phyloP scores from a whole-genome alignment of 2,329 filamentous ascomycete genomes.

The Tolypocladium endophyticum region DNA sequence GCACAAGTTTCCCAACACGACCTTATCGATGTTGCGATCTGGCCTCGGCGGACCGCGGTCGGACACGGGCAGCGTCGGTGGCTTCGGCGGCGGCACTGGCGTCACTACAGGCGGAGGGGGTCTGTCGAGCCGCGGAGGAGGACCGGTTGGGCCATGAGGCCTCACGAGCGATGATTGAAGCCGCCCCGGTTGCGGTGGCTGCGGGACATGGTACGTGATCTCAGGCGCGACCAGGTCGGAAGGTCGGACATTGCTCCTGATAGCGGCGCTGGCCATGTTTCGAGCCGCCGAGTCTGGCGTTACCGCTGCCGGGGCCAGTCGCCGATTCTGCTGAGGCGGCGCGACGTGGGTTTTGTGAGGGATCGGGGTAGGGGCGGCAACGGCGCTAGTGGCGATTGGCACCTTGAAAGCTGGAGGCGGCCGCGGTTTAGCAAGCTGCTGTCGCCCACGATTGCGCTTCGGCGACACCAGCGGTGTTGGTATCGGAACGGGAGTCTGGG shows the following conservation, averaged over 20 bases:
- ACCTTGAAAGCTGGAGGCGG: background rate
- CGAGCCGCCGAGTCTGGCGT: background rate
- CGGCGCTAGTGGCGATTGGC: background rate
- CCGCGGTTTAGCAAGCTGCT: background rate
- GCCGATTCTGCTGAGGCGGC: background rate
- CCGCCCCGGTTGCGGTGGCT: conserved; percentile 16
- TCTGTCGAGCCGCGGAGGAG: conserved; percentile 18
- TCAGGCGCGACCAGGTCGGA: conserved; percentile 28
- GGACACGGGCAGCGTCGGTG: conserved; percentile 13
- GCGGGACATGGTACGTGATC: conserved; percentile 28
- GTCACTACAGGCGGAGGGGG: conserved; percentile 17
- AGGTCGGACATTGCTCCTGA: conserved; percentile 16
- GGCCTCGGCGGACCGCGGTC: conserved; percentile 27
- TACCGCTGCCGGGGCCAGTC: background rate
- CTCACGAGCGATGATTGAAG: conserved; percentile 18
- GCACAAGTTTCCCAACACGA: conserved; percentile 72
- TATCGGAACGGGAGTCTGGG: conserved; percentile 9
- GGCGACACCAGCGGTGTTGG: conserved; percentile 9
- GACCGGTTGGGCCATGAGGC: conserved; percentile 21
- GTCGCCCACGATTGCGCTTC: conserved; percentile 11
- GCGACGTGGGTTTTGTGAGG: background rate
- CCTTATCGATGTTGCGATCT: conserved; percentile 75
- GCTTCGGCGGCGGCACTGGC: conserved; percentile 24
- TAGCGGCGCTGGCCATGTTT: conserved; percentile 1
- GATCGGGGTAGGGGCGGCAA: conserved; percentile 1